A percentile compares a stretch with the other conserved stretches of the same genome.
These are phyloP conservation scores for Leccinum boreale DNA, from an alignment of 768 basidiomycete species.

Conservation along the genomic window DNA sequence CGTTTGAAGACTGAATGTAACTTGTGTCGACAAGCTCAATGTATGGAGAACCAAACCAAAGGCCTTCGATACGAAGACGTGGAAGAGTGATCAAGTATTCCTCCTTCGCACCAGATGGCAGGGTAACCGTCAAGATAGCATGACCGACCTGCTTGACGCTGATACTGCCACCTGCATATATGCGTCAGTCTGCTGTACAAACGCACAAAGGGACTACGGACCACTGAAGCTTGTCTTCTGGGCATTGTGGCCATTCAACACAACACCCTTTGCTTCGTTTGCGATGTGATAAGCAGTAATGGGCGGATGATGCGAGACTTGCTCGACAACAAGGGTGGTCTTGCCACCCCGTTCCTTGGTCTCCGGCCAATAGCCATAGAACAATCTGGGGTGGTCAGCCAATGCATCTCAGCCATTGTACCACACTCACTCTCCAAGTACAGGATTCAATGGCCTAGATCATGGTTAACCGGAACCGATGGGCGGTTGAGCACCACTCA, in stretches of 20 bases:
- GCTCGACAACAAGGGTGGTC: slow-evolving; percentile 84
- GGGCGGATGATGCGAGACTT: slow-evolving; percentile 94
- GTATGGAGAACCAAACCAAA: slow-evolving; percentile 89
- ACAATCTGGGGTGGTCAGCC: slow-evolving; percentile 48
- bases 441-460: slow-evolving; percentile 87
- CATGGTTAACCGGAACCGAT: slow-evolving; percentile 8
- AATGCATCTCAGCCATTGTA: neutral
- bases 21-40: slow-evolving; percentile 86
- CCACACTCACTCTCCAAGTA: slow-evolving; percentile 78
- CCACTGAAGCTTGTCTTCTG: slow-evolving; percentile 94
- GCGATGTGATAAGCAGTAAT: slow-evolving; percentile 86
- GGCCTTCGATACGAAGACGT: slow-evolving; percentile 86
- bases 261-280: slow-evolving; percentile 73
- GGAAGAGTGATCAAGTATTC: slow-evolving; percentile 91
- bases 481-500: slow-evolving; percentile 32
- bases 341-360: slow-evolving; percentile 62
- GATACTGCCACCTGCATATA: slow-evolving; percentile 55
- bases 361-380: slow-evolving; percentile 89
- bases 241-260: slow-evolving; percentile 83
- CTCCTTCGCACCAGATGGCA: slow-evolving; percentile 55
- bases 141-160: slow-evolving; percentile 96
- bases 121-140: slow-evolving; percentile 70
- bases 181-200: slow-evolving; percentile 1
- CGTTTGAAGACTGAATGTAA: slow-evolving; percentile 69
- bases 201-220: slow-evolving; percentile 27